A percentile compares a stretch with the other conserved stretches of the same genome.
Conservation (phyloP, 305 asterid genomes). For the Euphrasia arctica region DNA sequence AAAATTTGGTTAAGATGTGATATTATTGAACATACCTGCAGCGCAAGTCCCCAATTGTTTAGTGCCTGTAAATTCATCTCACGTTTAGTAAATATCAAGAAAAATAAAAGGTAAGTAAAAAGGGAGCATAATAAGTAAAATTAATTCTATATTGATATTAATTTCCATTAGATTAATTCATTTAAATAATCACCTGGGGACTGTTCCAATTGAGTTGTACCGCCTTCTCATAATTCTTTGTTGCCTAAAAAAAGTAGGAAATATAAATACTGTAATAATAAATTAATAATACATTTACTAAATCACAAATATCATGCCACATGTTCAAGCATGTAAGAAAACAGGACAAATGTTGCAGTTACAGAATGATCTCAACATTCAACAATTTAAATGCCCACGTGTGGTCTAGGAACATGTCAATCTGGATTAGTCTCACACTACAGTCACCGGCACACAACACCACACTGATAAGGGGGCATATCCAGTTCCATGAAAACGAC, state of each 20-base stretch:
- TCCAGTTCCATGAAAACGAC: constrained; percentile 6
- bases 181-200: constrained; percentile 72
- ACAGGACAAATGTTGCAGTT: neutral
- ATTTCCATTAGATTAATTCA: constrained; percentile 16
- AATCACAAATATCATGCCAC: constrained; percentile 13
- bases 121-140: neutral
- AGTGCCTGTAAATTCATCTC: constrained; percentile 63
- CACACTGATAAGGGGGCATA: constrained; percentile 15
- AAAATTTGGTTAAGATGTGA: constrained; percentile 18
- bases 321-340: constrained; percentile 21
- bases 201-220: constrained; percentile 99
- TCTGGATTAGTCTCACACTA: constrained; percentile 7
- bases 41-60: constrained; percentile 99
- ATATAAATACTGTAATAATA: constrained; percentile 9
- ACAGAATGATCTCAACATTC: constrained; percentile 15
- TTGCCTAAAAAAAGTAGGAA: constrained; percentile 54
- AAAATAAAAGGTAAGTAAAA: constrained; percentile 8
- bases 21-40: constrained; percentile 63
- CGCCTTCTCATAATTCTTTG: constrained; percentile 91
- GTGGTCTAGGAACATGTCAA: constrained; percentile 35
- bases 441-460: constrained; percentile 18
- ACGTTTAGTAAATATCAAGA: constrained; percentile 23
- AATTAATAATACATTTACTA: neutral
- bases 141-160: constrained; percentile 11
- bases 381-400: constrained; percentile 70